Evolutionary conservation across 2,329 filamentous ascomycete genomes (phyloP), one percentile per base, ranked within the genome.

Genomic region (Dactylellina parvicollis): DNA sequence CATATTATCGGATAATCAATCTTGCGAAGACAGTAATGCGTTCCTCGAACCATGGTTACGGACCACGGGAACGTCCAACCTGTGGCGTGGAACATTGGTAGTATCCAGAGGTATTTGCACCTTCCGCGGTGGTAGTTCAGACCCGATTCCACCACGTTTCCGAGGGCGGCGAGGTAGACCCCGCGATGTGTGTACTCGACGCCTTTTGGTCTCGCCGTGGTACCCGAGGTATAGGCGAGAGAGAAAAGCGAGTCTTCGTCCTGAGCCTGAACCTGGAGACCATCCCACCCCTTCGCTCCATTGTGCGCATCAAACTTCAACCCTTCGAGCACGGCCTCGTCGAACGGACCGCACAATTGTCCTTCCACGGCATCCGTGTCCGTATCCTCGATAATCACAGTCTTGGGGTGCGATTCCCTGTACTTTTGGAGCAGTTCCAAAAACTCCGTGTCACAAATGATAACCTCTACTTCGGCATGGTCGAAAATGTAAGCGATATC

Each of bases 1-100:
- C 95, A 99, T 72, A 99, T 96, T 69, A 94, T 84, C 0, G 91
- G 88, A 79, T 99, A 99, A 81, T 98, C 92, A 76, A 99, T 92
- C 83, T 96, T 98, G 73, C 95, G 87, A 16, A 99, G 84, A 78
- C 93, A 97, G 80, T 96, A 92, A 80, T 98, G 92, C 2, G 94
- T 96, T n/a, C 94, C 95, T 74, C 95, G 86, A 3, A 95, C 92
- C 0, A 92, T 92, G 9, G 92, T 96, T n/a, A 97, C 86, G 1
- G 93, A 87, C 95, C 93, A 96, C 0, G 92, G 92, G 78, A 94
- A 96, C 0, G 91, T 93, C 92, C 91, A 95, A 86, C 88, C 54
- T 88, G 64, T 83, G 30, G 88, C 87, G 77, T 90, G 88, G 77
- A 90, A 90, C 81, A 85, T 85, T 22, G 24, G 10, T 26, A 98